Conservation (phyloP, 495 filamentous ascomycete species). For the Xylaria flabelliformis region DNA sequence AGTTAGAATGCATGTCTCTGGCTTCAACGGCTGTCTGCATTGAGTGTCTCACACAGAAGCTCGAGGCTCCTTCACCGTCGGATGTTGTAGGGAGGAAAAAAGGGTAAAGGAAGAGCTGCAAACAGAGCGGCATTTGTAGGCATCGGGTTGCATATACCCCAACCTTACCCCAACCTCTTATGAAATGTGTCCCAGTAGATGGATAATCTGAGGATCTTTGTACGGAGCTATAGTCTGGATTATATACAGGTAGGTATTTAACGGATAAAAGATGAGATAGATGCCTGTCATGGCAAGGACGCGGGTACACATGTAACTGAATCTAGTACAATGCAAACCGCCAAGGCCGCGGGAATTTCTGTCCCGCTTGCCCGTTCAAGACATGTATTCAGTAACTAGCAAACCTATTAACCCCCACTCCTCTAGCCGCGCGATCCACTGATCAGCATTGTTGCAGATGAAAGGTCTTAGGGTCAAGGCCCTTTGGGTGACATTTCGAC, state of each 20-base stretch:
- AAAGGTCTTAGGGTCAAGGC: not conserved
- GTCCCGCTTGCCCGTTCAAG: not conserved
- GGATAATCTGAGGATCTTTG: not conserved
- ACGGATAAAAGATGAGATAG: not conserved
- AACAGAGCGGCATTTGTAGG: not conserved
- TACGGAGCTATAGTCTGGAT: not conserved
- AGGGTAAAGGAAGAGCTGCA: not conserved
- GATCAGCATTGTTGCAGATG: constrained; percentile 4
- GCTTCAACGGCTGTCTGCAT: not conserved
- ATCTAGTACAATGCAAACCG: constrained; percentile 6
- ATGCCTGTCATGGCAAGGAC: not conserved
- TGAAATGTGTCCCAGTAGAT: not conserved
- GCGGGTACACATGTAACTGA: not conserved
- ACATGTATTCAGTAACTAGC: too few relatives aligned
- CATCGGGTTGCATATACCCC: not conserved
- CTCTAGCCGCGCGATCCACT: constrained; percentile 9
- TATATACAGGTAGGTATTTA: not conserved
- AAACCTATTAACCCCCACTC: not conserved
- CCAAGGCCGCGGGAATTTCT: not conserved
- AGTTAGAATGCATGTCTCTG: not conserved
- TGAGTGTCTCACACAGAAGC: not conserved
- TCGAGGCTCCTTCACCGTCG: not conserved
- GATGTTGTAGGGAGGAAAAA: not conserved
- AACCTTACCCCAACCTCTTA: not conserved
- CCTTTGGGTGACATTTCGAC: not conserved